Evolutionary conservation across 108 stramenopile species (phyloP), one percentile per base, ranked within the genome.

Genomic region (Skeletonema marinoi): DNA sequence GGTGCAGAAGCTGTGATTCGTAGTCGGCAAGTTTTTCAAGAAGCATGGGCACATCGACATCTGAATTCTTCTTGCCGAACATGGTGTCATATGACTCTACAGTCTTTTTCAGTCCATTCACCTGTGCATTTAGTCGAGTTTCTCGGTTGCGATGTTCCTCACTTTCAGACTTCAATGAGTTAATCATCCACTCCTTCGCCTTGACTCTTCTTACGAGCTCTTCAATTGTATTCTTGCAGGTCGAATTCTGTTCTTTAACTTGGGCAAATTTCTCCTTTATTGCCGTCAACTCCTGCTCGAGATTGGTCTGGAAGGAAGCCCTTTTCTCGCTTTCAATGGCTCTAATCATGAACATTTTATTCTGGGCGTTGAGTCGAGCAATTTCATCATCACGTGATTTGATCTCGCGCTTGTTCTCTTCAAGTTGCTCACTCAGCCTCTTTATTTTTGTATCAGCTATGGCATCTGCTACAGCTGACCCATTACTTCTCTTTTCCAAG

Each of bases 31-130:
- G 36, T 60, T 82, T 82, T 10, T 70, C 74, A 25, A 82, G 31
- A 11, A 82, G 54, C 66, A 82, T 76, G 59, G 75, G 81, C 32
- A 82, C 81, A 70, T 82, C 81, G 12, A 72, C 69, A 39, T 56
- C 75, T 8, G 25, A 3, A 56, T 56, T 10, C 32, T 71, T 75
- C 3, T 70, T 74, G 21, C 4, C 44, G 58, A 76, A 75, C 32
- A 59, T 21, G 9, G 65, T 63, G 62, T 82, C 81, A 33, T 72
- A 82, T 11, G 81, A 17, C 4, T 71, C 60, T 21, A 82, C 71
- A 13, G 44, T 66, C 16, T 71, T n/a, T 12, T 74, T 70, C 66
- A 82, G 58, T 41, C 25, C 42, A 10, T 38, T 61, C 8, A 82
- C 39, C 21, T 68, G 33, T 10, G 58, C 51, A 32, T 60, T 46